Percentiles rank a stretch among this genome's conserved stretches.
phyloP scores from a whole-genome alignment of 805 yeast species.

The Clavispora carvajalis region DNA sequence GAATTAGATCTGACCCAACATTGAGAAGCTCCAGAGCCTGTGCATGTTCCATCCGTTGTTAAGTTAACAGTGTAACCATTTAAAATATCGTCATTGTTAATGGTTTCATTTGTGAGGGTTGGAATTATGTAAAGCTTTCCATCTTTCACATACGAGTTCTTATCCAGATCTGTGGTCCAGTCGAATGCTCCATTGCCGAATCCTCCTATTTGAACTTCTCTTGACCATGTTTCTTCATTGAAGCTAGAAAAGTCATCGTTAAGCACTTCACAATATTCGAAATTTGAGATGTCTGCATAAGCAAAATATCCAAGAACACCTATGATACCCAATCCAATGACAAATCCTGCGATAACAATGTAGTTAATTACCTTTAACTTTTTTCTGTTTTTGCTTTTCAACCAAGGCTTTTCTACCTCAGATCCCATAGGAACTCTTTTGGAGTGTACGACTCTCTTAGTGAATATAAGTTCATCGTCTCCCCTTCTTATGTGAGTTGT shows the following conservation, averaged over 20 bases:
- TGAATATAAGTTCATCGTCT: background rate
- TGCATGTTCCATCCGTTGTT: background rate
- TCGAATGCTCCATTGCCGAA: background rate
- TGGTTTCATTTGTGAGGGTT: background rate
- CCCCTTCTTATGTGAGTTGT: background rate
- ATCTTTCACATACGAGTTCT: background rate
- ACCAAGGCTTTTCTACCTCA: background rate
- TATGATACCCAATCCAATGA: background rate
- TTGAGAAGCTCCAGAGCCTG: background rate
- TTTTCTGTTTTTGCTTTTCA: background rate
- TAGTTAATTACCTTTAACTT: background rate
- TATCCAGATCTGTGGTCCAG: background rate
- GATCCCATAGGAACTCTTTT: background rate
- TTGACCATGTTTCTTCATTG: background rate
- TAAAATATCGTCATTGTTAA: background rate
- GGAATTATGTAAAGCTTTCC: constrained; percentile 1
- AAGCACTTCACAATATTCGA: background rate
- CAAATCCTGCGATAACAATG: background rate
- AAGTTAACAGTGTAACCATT: background rate
- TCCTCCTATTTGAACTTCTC: background rate
- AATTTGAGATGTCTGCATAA: background rate
- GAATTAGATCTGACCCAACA: background rate
- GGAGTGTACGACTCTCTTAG: background rate
- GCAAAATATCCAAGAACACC: background rate
- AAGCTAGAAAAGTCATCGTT: background rate